Base-by-base conservation (phyloP, 805 yeast species). In the Sugiyamaella mastotermitis region DNA sequence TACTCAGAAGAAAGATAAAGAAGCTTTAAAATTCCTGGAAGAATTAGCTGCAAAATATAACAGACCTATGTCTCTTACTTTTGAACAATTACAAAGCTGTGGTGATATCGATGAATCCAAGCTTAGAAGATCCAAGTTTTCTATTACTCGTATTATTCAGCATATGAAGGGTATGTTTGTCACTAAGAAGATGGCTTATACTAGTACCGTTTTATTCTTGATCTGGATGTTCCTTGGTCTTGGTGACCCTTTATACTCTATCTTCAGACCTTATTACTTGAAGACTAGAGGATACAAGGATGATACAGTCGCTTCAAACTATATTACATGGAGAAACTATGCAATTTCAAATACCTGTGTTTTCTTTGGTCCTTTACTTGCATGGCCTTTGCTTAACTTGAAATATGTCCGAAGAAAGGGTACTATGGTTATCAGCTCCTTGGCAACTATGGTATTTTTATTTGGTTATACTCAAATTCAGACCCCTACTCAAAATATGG, bases 401-500 rank as follows among this genome's bases (percentile, higher is more conserved):
- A 41, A 36, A 4, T 35, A 41, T 14, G 19, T 74, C 22, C 80
- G 82, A 4, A 62, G 81, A 56, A 67, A 74, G 50, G 81, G 81
- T 8, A 66, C 78, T 1, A 64, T 77, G 66, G 57, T 58, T 1
- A 56, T 64, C 24, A 76, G 82, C 19, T 66, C 76, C 3, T 17
- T 76, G 2, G 51, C 73, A 26, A 64, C 78, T 0, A 79, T 79
- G 60, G 72, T 75, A 2, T 65, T 78, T 29, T 54, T 78, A 38
- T 77, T 77, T 50, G 77, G 75, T 32, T 76, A 79, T 47, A 78
- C 83, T 7, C 72, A 79, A 1, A 78, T 78, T 9, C 68, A 71
- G 55, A 67, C 77, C 0, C 61, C 72, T 31, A 59, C 69, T 5
- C 74, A 71, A 61, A 74, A 73, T 48, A 72, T 77, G 38, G 71